A percentile compares a stretch with the other conserved stretches of the same genome.
phyloP scores from a whole-genome alignment of 495 filamentous ascomycete genomes.

The Talaromyces borbonicus region DNA sequence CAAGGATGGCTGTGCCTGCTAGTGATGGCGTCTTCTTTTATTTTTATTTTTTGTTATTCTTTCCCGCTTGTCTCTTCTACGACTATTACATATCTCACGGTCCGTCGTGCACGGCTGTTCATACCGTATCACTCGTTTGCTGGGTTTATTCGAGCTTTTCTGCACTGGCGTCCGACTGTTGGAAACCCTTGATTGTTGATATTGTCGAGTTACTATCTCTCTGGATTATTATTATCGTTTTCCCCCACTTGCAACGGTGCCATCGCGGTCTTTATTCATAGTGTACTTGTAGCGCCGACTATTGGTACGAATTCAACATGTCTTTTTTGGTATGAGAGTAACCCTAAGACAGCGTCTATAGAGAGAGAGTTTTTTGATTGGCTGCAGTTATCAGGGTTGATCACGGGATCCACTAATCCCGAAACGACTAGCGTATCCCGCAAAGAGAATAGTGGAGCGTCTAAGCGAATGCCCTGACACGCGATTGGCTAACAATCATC shows the following conservation, averaged over 20 bases:
- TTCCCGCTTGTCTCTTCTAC: too few species aligned
- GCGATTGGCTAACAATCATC: conserved; percentile 23
- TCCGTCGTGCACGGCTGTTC: not conserved
- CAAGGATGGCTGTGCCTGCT: conserved; percentile 94
- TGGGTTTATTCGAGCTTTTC: conserved; percentile 8
- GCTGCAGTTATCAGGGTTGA: conserved; percentile 15
- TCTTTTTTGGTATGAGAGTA: too few species aligned
- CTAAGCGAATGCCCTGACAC: conserved; percentile 27
- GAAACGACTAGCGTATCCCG: conserved; percentile 9
- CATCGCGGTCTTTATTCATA: too few species aligned
- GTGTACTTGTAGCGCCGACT: too few species aligned
- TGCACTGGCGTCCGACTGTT: conserved; percentile 6
- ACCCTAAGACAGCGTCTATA: too few species aligned
- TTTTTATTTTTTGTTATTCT: not conserved
- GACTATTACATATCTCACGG: too few species aligned
- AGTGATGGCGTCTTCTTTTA: conserved; percentile 10
- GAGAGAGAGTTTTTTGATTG: too few species aligned
- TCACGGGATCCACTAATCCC: conserved; percentile 29
- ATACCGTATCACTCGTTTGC: not conserved
- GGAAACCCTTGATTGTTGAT: not conserved
- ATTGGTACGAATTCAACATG: too few species aligned
- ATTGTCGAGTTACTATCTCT: not conserved
- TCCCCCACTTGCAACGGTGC: too few species aligned
- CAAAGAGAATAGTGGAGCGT: conserved; percentile 16
- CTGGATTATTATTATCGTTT: conserved; percentile 2